A percentile compares a stretch with the other conserved stretches of the same genome.
These are phyloP conservation scores for Biscutella laevigata DNA, from an alignment of 441 rosid species.

Conservation along the genomic window DNA sequence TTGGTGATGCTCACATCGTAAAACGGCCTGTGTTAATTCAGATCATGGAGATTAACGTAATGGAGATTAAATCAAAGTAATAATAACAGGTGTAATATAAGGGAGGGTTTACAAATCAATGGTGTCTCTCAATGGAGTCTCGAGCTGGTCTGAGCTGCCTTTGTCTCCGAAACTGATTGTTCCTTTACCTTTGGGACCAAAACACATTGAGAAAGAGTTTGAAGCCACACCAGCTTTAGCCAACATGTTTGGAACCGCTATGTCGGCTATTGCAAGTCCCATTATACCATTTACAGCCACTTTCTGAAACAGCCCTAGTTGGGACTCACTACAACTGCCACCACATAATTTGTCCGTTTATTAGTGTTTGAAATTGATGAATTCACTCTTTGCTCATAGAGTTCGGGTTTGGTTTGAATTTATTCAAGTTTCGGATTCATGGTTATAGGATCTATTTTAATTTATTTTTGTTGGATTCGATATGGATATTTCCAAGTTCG, in stretches of 20 bases:
- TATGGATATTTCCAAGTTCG: too few relatives aligned
- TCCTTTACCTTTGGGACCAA: constrained; percentile 55
- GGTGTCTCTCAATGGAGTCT: constrained; percentile 54
- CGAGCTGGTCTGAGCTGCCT: constrained; percentile 67
- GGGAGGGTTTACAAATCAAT: constrained; percentile 1
- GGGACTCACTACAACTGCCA: constrained; percentile 66
- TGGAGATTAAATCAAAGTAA: neutral
- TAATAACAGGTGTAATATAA: neutral
- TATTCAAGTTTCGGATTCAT: too few relatives aligned
- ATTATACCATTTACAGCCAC: constrained; percentile 81
- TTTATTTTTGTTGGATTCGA: too few relatives aligned
- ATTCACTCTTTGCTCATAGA: too few relatives aligned
- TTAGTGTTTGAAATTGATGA: too few relatives aligned
- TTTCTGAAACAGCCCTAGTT: constrained; percentile 59
- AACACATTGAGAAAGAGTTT: constrained; percentile 90
- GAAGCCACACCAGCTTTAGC: constrained; percentile 48
- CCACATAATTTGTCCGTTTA: neutral
- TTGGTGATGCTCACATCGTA: constrained; percentile 63
- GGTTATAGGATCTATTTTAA: too few relatives aligned
- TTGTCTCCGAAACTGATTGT: constrained; percentile 89
- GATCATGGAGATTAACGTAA: constrained; percentile 11
- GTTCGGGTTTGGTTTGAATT: too few relatives aligned
- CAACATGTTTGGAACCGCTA: constrained; percentile 77
- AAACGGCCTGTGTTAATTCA: constrained; percentile 45
- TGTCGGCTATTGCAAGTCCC: constrained; percentile 60